Evolutionary conservation across 352 stramenopile genomes (phyloP).

Genomic region (Pythium rhizo-oryzae): DNA sequence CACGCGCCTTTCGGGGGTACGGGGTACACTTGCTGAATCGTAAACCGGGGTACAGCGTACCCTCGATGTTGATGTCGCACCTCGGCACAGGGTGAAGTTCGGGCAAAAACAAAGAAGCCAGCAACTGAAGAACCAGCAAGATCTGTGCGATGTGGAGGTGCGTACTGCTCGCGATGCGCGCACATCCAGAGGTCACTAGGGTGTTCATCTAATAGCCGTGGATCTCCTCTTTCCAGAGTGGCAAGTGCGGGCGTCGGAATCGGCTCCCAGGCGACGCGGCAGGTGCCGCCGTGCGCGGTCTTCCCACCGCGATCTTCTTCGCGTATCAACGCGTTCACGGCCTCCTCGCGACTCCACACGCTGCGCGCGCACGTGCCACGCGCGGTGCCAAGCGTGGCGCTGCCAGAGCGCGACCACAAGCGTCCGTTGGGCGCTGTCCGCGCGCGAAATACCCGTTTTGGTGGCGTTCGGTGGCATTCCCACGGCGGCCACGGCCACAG

Average conservation of each 20-base stretch:
- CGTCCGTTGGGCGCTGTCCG: background rate
- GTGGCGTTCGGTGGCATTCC: slow-evolving; percentile 12
- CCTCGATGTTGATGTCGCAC: slow-evolving; percentile 10
- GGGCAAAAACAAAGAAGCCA: background rate
- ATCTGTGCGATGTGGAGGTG: slow-evolving; percentile 27
- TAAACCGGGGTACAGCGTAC: background rate
- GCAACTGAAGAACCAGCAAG: background rate
- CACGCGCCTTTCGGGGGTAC: background rate
- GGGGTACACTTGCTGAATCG: slow-evolving; percentile 8
- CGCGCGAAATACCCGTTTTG: background rate
- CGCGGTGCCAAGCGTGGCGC: background rate
- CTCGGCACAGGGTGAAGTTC: slow-evolving; percentile 1
- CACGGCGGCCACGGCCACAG: slow-evolving; percentile 32
- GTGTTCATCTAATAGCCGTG: background rate
- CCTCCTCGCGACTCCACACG: slow-evolving; percentile 5
- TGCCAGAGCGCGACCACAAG: too few species aligned
- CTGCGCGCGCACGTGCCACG: background rate
- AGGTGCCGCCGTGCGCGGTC: background rate
- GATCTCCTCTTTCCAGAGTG: slow-evolving; percentile 1
- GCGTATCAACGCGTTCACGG: background rate
- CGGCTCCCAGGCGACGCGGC: slow-evolving; percentile 16
- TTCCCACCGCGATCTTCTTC: background rate
- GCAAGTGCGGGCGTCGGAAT: slow-evolving; percentile 29
- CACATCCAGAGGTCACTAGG: background rate
- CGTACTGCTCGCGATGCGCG: background rate